Conservation (phyloP, 306 rosid genomes). For the Arachis hypogaea region DNA sequence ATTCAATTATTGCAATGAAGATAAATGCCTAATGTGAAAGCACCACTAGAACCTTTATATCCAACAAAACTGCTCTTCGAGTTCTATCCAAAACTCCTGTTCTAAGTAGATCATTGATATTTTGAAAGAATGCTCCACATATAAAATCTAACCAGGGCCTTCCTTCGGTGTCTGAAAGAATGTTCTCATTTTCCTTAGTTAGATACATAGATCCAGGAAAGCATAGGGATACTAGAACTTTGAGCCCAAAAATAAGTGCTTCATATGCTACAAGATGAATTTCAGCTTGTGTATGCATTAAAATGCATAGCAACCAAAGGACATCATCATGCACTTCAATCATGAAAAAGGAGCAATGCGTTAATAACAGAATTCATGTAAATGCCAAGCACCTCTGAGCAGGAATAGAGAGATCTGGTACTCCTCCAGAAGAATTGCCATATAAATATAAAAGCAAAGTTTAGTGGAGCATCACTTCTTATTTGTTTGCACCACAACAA, state of each 20-base stretch:
- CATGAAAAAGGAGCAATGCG: slow-evolving; percentile 16
- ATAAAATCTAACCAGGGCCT: slow-evolving; percentile 62
- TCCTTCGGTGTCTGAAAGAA: slow-evolving; percentile 47
- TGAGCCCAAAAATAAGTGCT: slow-evolving; percentile 69
- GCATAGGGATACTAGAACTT: slow-evolving; percentile 57
- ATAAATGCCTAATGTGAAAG: not conserved
- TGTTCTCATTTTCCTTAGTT: slow-evolving; percentile 45
- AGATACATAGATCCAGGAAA: slow-evolving; percentile 48
- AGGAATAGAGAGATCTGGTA: slow-evolving; percentile 35
- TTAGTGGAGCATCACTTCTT: slow-evolving; percentile 46
- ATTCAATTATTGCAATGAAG: not conserved
- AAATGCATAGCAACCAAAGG: slow-evolving; percentile 37
- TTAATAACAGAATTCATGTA: slow-evolving; percentile 31
- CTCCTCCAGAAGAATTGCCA: slow-evolving; percentile 79
- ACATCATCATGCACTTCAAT: slow-evolving; percentile 37
- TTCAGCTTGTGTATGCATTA: slow-evolving; percentile 74
- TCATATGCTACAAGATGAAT: slow-evolving; percentile 84
- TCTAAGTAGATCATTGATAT: slow-evolving; percentile 64
- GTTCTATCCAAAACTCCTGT: slow-evolving; percentile 75
- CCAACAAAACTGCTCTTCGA: slow-evolving; percentile 86
- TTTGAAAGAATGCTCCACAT: slow-evolving; percentile 63
- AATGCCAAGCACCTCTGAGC: too few species aligned
- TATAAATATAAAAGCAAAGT: slow-evolving; percentile 58
- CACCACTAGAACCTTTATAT: slow-evolving; percentile 68
- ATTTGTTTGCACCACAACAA: slow-evolving; percentile 49